Conservation (phyloP, 345 rosid genomes). For the Acer campestre region DNA sequence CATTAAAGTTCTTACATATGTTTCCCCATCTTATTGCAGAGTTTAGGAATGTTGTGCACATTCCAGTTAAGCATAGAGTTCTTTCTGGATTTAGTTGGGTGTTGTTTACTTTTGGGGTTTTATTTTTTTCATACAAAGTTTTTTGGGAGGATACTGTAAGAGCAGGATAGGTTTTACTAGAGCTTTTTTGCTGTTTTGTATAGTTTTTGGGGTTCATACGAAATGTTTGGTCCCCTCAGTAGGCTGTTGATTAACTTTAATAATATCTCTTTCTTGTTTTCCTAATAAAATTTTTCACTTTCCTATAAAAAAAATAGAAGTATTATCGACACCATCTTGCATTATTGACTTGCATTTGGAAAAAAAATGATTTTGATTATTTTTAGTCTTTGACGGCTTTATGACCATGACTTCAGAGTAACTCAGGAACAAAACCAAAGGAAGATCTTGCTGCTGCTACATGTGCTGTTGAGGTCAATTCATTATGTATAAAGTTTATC, state of each 20-base stretch:
- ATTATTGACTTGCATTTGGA: neutral
- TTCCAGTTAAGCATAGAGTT: neutral
- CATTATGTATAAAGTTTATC: slow-evolving; percentile 15
- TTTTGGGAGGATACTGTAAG: neutral
- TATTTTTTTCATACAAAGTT: neutral
- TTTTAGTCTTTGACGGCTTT: slow-evolving; percentile 13
- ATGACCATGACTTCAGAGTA: slow-evolving; percentile 63
- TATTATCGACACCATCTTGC: neutral
- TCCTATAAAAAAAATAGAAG: neutral
- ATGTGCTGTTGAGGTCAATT: slow-evolving; percentile 85
- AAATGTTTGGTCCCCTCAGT: neutral
- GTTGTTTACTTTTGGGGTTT: neutral
- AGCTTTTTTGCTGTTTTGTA: neutral
- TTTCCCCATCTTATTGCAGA: neutral
- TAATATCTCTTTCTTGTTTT: neutral
- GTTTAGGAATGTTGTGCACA: neutral
- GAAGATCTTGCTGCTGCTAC: slow-evolving; percentile 99
- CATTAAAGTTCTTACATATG: too few species aligned
- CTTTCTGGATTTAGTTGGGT: neutral
- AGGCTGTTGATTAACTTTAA: neutral
- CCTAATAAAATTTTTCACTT: neutral
- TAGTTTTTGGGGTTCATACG: neutral
- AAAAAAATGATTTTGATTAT: neutral
- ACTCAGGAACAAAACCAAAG: slow-evolving; percentile 94
- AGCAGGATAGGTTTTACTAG: neutral